Evolutionary conservation across 805 yeast genomes (phyloP).

Genomic region (Wickerhamomyces bisporus): DNA sequence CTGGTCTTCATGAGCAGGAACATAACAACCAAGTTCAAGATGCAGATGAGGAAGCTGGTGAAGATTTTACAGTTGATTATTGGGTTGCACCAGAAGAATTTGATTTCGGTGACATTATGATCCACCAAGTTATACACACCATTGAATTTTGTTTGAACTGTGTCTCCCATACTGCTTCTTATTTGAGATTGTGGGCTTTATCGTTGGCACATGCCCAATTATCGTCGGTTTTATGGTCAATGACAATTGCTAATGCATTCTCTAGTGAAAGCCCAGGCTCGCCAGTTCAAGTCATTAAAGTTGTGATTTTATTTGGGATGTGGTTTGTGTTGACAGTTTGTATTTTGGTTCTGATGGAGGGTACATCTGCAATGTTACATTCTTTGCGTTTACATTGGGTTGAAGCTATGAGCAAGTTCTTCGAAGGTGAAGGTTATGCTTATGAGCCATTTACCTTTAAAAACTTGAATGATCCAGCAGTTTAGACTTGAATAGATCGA

Average conservation of each 20-base stretch:
- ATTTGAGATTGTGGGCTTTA: slow-evolving; percentile 93
- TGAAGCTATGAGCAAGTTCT: slow-evolving; percentile 97
- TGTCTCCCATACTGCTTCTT: slow-evolving; percentile 98
- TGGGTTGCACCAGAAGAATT: slow-evolving; percentile 51
- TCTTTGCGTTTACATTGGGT: slow-evolving; percentile 99
- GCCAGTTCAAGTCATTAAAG: slow-evolving; percentile 63
- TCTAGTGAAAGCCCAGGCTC: slow-evolving; percentile 39
- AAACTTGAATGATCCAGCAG: background rate
- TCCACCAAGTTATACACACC: slow-evolving; percentile 96
- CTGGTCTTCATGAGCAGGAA: slow-evolving; percentile 33
- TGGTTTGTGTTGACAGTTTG: slow-evolving; percentile 93
- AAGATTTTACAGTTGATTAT: slow-evolving; percentile 37
- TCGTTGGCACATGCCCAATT: slow-evolving; percentile 96
- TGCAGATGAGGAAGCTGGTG: slow-evolving; percentile 44
- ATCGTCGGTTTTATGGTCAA: slow-evolving; percentile 91
- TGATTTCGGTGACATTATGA: slow-evolving; percentile 89
- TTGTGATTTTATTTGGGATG: slow-evolving; percentile 81
- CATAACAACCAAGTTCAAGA: slow-evolving; percentile 26
- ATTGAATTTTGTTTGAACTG: slow-evolving; percentile 96
- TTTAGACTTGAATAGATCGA: background rate
- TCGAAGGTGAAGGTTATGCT: slow-evolving; percentile 92
- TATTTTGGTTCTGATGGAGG: slow-evolving; percentile 94
- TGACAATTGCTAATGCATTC: slow-evolving; percentile 86
- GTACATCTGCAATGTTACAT: slow-evolving; percentile 98
- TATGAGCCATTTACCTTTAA: slow-evolving; percentile 83